Evolutionary conservation across 164 flowering plant genomes (phyloP), one percentile per base, ranked within the genome.

Genomic region (Litsea cubeba): DNA sequence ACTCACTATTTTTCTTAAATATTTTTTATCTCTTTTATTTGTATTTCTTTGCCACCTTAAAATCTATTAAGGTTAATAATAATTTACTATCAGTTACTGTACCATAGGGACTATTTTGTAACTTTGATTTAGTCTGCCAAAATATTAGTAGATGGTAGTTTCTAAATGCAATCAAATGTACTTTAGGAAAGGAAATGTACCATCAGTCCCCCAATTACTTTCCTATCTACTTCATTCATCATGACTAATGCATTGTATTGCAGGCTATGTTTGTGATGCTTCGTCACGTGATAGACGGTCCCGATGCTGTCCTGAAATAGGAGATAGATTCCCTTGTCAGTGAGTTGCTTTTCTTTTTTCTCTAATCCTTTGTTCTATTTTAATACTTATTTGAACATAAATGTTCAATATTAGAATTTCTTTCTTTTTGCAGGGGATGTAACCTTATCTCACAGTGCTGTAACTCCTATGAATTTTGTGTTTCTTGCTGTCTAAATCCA

Each of bases 401-500:
- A 54, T 71, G 18, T 70, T 18, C 68, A 28, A 70, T 20, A 57
- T 24, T 17, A 74, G 20, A 22, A 18, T 65, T 78, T 72, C 11
- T 79, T 26, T 68, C 68, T 71, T 5, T 68, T 68, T 78, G 81
- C 87, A 92, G 98, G 24, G 99, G 97, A 72, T 95, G 98, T 89
- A 92, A 91, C 75, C 81, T 88, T 78, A 82, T 79, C 75, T 90
- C 95, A 65, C 91, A 87, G 74, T 95, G 99, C 82, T 95, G 98
- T 85, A 86, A 88, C 80, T 88, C 95, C 1, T 95, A 95, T 78
- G 99, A 95, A 75, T 92, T 50, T 76, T 95, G 99, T 83, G 97
- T 95, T 79, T 89, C 99, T 35, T 95, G 99, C 82, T 95, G 99
- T 84, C 82, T 86, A 69, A 82, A 88, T 83, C 99, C 99, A 17